Evolutionary conservation across 2,329 filamentous ascomycete species (phyloP).

Genomic region (Lithohypha guttulata): DNA sequence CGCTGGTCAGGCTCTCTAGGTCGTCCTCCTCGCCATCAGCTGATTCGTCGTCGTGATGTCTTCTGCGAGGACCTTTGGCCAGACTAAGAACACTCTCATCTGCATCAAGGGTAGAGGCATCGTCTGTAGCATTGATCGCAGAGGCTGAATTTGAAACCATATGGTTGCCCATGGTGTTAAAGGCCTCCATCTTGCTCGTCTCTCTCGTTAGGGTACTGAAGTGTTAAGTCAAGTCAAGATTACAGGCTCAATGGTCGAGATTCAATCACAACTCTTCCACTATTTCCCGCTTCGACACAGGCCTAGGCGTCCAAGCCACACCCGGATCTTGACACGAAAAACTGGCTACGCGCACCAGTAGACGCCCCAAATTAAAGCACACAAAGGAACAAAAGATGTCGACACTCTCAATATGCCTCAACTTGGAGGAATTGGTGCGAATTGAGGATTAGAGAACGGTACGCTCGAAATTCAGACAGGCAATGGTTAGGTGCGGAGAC

Average conservation of each 20-base stretch:
- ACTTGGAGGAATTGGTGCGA: no score
- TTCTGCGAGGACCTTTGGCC: constrained; percentile 49
- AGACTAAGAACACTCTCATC: constrained; percentile 71
- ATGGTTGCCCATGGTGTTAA: constrained; percentile 79
- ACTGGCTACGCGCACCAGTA: background rate
- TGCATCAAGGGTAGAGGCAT: constrained; percentile 60
- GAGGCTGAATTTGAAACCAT: constrained; percentile 72
- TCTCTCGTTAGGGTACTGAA: no score
- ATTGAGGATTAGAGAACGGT: no score
- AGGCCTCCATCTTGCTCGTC: constrained; percentile 61
- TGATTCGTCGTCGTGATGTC: constrained; percentile 74
- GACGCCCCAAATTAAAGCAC: background rate
- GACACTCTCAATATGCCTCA: no score
- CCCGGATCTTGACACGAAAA: background rate
- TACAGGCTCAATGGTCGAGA: background rate
- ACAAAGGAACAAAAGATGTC: no score
- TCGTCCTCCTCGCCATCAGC: constrained; percentile 79
- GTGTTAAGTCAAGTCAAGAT: background rate
- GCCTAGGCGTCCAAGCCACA: background rate
- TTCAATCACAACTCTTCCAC: background rate
- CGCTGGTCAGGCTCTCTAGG: constrained; percentile 63
- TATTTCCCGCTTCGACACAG: background rate
- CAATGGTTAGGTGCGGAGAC: no score
- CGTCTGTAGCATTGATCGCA: constrained; percentile 77
- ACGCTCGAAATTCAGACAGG: no score